A percentile compares a stretch with the other conserved stretches of the same genome.
Conservation (phyloP, 2,329 filamentous ascomycete genomes). For the Colletotrichum salicis region DNA sequence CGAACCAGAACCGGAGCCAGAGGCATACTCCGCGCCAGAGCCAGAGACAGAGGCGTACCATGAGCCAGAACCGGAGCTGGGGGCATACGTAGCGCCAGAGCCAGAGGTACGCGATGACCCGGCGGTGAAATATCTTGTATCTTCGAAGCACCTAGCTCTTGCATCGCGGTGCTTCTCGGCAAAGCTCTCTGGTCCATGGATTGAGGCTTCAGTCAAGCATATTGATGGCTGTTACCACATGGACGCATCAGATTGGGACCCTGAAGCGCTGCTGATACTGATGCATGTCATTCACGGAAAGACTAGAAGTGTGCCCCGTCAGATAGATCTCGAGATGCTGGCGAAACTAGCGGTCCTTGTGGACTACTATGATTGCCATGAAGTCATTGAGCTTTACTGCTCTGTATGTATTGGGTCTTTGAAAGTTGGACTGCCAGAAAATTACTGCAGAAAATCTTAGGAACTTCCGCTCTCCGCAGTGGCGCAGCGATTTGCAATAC, state of each 20-base stretch:
- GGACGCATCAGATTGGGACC: slow-evolving; percentile 41
- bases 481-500: no score
- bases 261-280: slow-evolving; percentile 41
- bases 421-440: not conserved
- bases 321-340: slow-evolving; percentile 38
- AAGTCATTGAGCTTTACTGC: slow-evolving; percentile 36
- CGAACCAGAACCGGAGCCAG: no score
- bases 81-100: not conserved
- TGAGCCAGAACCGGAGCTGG: not conserved
- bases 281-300: slow-evolving; percentile 44
- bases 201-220: slow-evolving; percentile 5
- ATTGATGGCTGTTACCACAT: slow-evolving; percentile 15
- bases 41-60: no score
- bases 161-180: slow-evolving; percentile 34
- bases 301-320: slow-evolving; percentile 37
- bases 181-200: slow-evolving; percentile 29
- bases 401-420: slow-evolving; percentile 32
- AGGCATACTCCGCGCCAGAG: no score
- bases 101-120: not conserved
- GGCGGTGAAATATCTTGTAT: slow-evolving; percentile 22
- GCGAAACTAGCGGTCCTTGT: slow-evolving; percentile 43
- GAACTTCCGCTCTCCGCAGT: not conserved
- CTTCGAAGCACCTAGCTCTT: slow-evolving; percentile 36
- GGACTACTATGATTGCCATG: slow-evolving; percentile 45
- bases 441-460: no score